Conservation (phyloP, 352 stramenopile genomes). For the Globisporangium yorkense region DNA sequence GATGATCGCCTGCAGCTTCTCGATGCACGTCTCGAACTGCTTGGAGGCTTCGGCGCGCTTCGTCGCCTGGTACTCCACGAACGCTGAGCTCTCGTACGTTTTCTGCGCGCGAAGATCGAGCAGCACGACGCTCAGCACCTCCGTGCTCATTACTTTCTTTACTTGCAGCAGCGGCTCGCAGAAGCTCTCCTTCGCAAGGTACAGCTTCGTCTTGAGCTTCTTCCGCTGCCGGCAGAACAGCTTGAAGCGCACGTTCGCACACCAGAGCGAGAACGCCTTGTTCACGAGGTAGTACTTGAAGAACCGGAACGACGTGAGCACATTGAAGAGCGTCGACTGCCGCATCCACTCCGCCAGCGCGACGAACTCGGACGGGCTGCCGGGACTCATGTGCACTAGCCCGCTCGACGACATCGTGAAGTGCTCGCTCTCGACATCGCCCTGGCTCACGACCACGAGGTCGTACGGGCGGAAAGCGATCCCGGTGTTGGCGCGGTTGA, state of each 20-base stretch:
- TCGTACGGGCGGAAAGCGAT: conserved; percentile 90
- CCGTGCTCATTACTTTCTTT: conserved; percentile 83
- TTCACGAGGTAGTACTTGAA: conserved; percentile 93
- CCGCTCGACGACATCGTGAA: conserved; percentile 90
- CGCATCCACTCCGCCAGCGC: conserved; percentile 93
- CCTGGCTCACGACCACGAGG: conserved; percentile 80
- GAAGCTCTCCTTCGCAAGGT: conserved; percentile 90
- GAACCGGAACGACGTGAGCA: conserved; percentile 91
- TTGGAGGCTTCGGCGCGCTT: conserved; percentile 86
- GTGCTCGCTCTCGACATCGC: conserved; percentile 80
- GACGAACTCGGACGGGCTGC: conserved; percentile 89
- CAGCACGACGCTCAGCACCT: conserved; percentile 79
- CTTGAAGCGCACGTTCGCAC: conserved; percentile 86
- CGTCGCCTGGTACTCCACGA: conserved; percentile 87
- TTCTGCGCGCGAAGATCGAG: conserved; percentile 85
- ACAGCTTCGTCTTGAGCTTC: conserved; percentile 73
- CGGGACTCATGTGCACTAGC: conserved; percentile 64
- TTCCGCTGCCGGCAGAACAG: conserved; percentile 88
- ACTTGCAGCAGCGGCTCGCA: conserved; percentile 83
- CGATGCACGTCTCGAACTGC: conserved; percentile 88
- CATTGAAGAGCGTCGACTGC: conserved; percentile 92
- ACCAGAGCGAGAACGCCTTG: conserved; percentile 89
- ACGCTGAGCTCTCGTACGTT: conserved; percentile 83
- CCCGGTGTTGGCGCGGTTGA: conserved; percentile 74
- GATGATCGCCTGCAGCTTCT: conserved; percentile 87